Conservation (phyloP, 2,329 filamentous ascomycete species). For the Herpotrichia juniperi region DNA sequence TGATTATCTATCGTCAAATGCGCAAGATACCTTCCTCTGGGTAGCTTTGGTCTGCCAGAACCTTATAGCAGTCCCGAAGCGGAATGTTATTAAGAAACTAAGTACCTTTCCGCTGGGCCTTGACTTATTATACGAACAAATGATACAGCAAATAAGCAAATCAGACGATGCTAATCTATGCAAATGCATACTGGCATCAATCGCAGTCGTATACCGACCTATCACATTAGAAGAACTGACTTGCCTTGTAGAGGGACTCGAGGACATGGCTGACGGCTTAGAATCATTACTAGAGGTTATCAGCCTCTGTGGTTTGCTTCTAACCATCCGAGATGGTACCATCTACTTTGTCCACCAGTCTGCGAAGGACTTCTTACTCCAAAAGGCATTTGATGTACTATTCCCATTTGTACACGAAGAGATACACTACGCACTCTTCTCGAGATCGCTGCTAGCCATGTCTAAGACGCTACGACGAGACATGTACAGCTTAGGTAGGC, state of each 20-base stretch:
- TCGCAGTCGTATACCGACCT: background rate
- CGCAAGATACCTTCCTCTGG: slow-evolving; percentile 40
- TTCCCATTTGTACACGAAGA: slow-evolving; percentile 35
- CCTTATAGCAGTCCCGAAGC: slow-evolving; percentile 23
- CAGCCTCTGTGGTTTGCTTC: background rate
- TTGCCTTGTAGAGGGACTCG: background rate
- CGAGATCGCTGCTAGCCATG: slow-evolving; percentile 36
- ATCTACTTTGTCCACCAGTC: slow-evolving; percentile 48
- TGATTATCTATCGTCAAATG: background rate
- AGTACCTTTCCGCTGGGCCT: slow-evolving; percentile 44
- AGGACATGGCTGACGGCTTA: background rate
- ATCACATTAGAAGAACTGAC: background rate
- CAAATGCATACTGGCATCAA: slow-evolving; percentile 28
- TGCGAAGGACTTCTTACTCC: slow-evolving; percentile 49
- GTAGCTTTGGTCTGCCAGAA: slow-evolving; percentile 37
- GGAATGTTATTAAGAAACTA: slow-evolving; percentile 19
- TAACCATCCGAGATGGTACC: background rate
- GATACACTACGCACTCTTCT: slow-evolving; percentile 5
- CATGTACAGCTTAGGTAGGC: slow-evolving; percentile 24
- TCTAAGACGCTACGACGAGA: slow-evolving; percentile 25
- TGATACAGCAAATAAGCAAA: slow-evolving; percentile 42
- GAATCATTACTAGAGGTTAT: background rate
- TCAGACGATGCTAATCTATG: slow-evolving; percentile 38
- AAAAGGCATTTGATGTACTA: slow-evolving; percentile 24
- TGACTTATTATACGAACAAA: slow-evolving; percentile 45